Evolutionary conservation across 2,329 filamentous ascomycete genomes (phyloP).

Genomic region (Clarireedia monteithiana): DNA sequence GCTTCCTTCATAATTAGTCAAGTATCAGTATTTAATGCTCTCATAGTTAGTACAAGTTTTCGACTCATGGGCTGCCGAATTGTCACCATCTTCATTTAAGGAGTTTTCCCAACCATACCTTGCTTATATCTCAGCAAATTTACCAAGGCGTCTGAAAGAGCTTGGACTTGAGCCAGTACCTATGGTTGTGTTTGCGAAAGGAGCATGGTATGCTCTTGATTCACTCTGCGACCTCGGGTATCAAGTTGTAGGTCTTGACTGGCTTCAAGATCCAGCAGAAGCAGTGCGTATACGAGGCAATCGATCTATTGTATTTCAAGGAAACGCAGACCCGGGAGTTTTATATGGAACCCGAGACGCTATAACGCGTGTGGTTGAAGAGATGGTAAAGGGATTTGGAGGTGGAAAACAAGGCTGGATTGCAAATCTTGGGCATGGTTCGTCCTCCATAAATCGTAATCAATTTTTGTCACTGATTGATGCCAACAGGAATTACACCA

Average conservation of each 20-base stretch:
- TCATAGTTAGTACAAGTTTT: constrained; percentile 83
- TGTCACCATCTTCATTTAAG: constrained; percentile 77
- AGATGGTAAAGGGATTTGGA: constrained; percentile 83
- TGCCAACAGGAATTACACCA: constrained; percentile 70
- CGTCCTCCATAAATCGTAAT: constrained; percentile 27
- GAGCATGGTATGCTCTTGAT: constrained; percentile 90
- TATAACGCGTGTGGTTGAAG: constrained; percentile 75
- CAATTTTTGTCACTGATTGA: constrained; percentile 10
- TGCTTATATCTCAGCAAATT: constrained; percentile 69
- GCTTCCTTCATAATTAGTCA: constrained; percentile 11
- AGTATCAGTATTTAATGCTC: constrained; percentile 1
- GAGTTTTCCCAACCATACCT: constrained; percentile 83
- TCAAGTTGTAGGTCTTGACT: constrained; percentile 90
- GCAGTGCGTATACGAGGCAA: constrained; percentile 73
- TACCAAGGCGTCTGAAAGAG: constrained; percentile 67
- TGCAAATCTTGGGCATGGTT: constrained; percentile 91
- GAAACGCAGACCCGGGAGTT: constrained; percentile 91
- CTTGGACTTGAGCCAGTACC: constrained; percentile 74
- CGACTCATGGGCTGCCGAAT: constrained; percentile 94
- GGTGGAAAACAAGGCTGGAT: constrained; percentile 86
- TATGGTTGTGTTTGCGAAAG: constrained; percentile 98
- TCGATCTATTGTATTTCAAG: constrained; percentile 72
- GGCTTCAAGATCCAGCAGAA: constrained; percentile 82
- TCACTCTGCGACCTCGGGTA: constrained; percentile 83
- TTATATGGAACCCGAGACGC: constrained; percentile 76